phyloP scores from a whole-genome alignment of 2,329 filamentous ascomycete genomes.

The Dactylonectria macrodidyma region DNA sequence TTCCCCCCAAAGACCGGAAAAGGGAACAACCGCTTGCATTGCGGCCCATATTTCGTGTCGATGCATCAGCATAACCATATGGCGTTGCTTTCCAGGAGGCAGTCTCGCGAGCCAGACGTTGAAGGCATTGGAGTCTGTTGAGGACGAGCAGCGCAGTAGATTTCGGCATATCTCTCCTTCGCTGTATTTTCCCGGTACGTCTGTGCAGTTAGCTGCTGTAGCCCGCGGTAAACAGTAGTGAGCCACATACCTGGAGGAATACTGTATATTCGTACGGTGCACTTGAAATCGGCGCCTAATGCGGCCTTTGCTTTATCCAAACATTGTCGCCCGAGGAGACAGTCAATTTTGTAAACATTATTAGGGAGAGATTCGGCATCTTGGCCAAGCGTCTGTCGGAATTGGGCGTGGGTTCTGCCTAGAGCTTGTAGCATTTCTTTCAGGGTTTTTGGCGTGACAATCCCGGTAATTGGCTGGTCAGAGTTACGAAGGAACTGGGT shows the following conservation, averaged over 20 bases:
- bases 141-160: too few species aligned
- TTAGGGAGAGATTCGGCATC: too few species aligned
- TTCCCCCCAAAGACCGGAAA: neutral
- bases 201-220: too few species aligned
- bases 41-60: neutral
- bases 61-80: neutral
- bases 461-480: constrained; percentile 24
- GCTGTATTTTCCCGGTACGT: neutral
- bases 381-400: too few species aligned
- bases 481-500: constrained; percentile 11
- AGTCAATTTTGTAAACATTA: neutral
- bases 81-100: neutral
- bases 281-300: neutral
- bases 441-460: constrained; percentile 15
- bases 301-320: neutral
- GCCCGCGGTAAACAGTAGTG: too few species aligned
- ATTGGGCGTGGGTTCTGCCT: too few species aligned
- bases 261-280: constrained; percentile 6
- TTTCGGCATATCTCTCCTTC: constrained; percentile 1
- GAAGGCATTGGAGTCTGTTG: too few species aligned
- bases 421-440: constrained; percentile 6
- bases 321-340: neutral
- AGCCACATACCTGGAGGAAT: constrained; percentile 1
- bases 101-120: too few species aligned
- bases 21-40: constrained; percentile 1